Conservation (phyloP, 805 yeast genomes). For the Sugiyamaella mastotermitis region DNA sequence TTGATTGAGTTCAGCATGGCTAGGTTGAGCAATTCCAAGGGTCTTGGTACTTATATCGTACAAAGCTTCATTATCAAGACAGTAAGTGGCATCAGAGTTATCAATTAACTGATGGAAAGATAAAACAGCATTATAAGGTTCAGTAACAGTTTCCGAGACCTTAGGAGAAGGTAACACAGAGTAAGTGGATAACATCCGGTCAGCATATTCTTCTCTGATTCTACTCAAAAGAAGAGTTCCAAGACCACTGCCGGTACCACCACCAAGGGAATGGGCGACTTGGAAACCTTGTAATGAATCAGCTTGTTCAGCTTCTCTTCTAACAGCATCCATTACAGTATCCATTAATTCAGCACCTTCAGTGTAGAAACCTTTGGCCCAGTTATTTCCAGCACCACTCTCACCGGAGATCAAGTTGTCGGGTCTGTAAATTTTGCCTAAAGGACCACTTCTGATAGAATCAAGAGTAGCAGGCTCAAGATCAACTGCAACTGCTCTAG, state of each 20-base stretch:
- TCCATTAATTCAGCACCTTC: conserved; percentile 96
- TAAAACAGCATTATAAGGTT: conserved; percentile 90
- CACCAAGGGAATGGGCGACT: conserved; percentile 75
- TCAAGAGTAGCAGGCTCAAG: conserved; percentile 94
- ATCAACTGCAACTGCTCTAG: conserved; percentile 90
- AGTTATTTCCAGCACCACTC: conserved; percentile 91
- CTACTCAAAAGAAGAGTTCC: conserved; percentile 84
- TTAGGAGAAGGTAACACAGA: conserved; percentile 94
- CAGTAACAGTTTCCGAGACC: conserved; percentile 89
- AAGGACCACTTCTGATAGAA: conserved; percentile 67
- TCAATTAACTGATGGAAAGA: conserved; percentile 91
- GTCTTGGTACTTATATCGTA: conserved; percentile 87
- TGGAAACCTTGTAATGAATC: conserved; percentile 96
- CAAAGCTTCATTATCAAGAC: conserved; percentile 92
- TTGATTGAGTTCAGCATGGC: conserved; percentile 72
- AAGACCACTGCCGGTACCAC: conserved; percentile 98
- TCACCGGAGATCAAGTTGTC: conserved; percentile 88
- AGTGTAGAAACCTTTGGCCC: conserved; percentile 97
- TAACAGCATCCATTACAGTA: conserved; percentile 81
- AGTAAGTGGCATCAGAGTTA: conserved; percentile 87
- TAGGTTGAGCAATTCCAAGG: conserved; percentile 71
- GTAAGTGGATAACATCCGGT: conserved; percentile 94
- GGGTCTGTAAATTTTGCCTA: conserved; percentile 85
- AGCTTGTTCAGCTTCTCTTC: conserved; percentile 92
- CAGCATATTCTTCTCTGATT: conserved; percentile 89